Evolutionary conservation across 768 basidiomycete genomes (phyloP).

Genomic region (Obba rivulosa): DNA sequence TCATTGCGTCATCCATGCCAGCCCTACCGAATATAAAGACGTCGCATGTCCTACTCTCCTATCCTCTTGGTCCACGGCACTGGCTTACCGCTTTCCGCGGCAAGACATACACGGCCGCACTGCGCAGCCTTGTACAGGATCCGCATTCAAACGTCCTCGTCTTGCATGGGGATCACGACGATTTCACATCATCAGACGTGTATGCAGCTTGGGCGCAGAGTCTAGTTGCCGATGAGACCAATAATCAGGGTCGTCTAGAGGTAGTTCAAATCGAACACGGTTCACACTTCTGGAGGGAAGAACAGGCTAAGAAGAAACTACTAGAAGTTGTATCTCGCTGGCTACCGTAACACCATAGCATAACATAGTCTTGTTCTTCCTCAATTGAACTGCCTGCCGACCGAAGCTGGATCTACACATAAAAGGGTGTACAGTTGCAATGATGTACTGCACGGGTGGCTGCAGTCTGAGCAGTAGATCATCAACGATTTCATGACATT

Average conservation of each 20-base stretch:
- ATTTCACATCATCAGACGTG: slow-evolving; percentile 54
- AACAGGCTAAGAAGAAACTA: slow-evolving; percentile 5
- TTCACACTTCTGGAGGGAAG: slow-evolving; percentile 64
- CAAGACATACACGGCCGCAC: slow-evolving; percentile 43
- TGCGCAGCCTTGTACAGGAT: slow-evolving; percentile 46
- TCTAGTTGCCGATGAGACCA: slow-evolving; percentile 23
- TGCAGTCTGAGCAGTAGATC: too few species aligned
- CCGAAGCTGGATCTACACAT: too few species aligned
- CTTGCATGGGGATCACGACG: slow-evolving; percentile 63
- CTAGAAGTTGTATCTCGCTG: slow-evolving; percentile 2
- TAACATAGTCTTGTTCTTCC: too few species aligned
- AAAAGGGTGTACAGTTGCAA: too few species aligned
- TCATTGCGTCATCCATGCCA: slow-evolving; percentile 66
- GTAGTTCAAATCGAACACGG: slow-evolving; percentile 39
- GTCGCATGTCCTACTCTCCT: slow-evolving; percentile 68
- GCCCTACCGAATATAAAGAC: slow-evolving; percentile 46
- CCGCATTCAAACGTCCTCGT: slow-evolving; percentile 49
- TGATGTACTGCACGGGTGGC: too few species aligned
- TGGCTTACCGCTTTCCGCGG: slow-evolving; percentile 68
- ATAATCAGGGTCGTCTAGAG: slow-evolving; percentile 22
- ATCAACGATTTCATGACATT: too few species aligned
- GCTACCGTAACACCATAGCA: too few species aligned
- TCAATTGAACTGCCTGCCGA: too few species aligned
- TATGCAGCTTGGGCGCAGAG: slow-evolving; percentile 53
- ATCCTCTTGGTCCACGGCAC: slow-evolving; percentile 63